Conservation (phyloP, 2,329 filamentous ascomycete species). For the Hymenoscyphus scutula region DNA sequence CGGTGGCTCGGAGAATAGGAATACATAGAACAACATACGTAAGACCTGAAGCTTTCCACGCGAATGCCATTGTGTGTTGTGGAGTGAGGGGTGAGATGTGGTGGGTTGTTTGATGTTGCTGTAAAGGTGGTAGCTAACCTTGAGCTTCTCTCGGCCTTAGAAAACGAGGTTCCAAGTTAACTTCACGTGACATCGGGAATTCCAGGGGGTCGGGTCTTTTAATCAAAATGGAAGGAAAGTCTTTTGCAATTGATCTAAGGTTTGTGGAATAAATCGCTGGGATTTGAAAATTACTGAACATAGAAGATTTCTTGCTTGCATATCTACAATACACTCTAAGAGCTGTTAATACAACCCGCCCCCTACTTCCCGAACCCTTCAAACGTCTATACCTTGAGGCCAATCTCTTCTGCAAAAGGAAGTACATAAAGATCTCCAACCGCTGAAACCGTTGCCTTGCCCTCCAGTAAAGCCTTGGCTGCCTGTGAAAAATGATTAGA, state of each 20-base stretch:
- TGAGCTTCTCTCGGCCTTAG: not conserved
- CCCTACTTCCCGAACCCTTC: slow-evolving; percentile 19
- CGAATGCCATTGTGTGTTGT: slow-evolving; percentile 71
- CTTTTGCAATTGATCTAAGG: not conserved
- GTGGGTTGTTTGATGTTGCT: slow-evolving; percentile 18
- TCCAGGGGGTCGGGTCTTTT: not conserved
- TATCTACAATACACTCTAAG: slow-evolving; percentile 40
- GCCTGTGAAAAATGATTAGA: slow-evolving; percentile 52
- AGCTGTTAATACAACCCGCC: slow-evolving; percentile 38
- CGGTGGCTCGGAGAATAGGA: slow-evolving; percentile 1
- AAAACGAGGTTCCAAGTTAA: slow-evolving; percentile 7
- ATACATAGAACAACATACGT: slow-evolving; percentile 42
- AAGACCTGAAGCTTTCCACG: slow-evolving; percentile 97
- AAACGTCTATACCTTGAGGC: slow-evolving; percentile 80
- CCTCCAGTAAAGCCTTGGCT: slow-evolving; percentile 82
- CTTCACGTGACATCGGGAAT: not conserved
- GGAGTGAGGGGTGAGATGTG: slow-evolving; percentile 25
- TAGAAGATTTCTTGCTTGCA: slow-evolving; percentile 28
- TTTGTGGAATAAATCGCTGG: not conserved
- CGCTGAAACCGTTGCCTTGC: slow-evolving; percentile 83
- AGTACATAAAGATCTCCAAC: slow-evolving; percentile 90
- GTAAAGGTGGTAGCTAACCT: slow-evolving; percentile 10
- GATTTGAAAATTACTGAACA: slow-evolving; percentile 8
- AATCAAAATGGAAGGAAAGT: not conserved
- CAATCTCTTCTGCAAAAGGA: slow-evolving; percentile 91